These are phyloP conservation scores for Penicillium mononematosum DNA, from an alignment of 495 filamentous ascomycete species.

Conservation along the genomic window DNA sequence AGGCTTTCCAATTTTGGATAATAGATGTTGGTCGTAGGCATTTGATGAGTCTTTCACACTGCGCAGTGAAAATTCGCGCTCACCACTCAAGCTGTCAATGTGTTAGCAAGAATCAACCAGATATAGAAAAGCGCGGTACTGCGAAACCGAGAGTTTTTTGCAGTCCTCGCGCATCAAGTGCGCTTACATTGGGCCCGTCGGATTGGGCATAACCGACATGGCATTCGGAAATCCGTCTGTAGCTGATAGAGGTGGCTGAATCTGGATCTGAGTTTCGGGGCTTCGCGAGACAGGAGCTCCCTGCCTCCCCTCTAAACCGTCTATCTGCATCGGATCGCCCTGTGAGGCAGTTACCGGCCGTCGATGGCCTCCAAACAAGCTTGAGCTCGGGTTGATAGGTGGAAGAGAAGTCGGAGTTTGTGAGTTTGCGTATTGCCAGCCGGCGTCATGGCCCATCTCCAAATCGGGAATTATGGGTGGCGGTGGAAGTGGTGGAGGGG, in stretches of 20 bases:
- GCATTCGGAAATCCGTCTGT: constrained; percentile 46
- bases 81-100: constrained; percentile 54
- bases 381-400: constrained; percentile 55
- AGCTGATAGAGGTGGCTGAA: constrained; percentile 47
- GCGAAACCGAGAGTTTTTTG: constrained; percentile 6
- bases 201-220: constrained; percentile 36
- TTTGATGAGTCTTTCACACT: constrained; percentile 62
- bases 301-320: constrained; percentile 39
- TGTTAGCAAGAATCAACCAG: constrained; percentile 11
- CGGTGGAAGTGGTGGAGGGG: constrained; percentile 64
- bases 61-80: constrained; percentile 55
- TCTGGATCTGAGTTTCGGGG: constrained; percentile 45
- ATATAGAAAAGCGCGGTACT: background rate
- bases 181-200: constrained; percentile 49
- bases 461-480: constrained; percentile 55
- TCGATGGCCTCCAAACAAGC: constrained; percentile 50
- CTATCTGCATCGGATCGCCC: constrained; percentile 43
- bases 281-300: constrained; percentile 34
- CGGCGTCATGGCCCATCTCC: constrained; percentile 56
- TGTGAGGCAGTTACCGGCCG: constrained; percentile 32
- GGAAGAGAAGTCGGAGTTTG: constrained; percentile 35
- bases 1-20: constrained; percentile 71
- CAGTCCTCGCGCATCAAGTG: background rate
- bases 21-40: constrained; percentile 74
- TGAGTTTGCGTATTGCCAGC: constrained; percentile 58